Percentiles rank a stretch among this genome's conserved stretches.
These are phyloP conservation scores for Phytomonas sp. DNA, from an alignment of 208 protist species.

Conservation along the genomic window DNA sequence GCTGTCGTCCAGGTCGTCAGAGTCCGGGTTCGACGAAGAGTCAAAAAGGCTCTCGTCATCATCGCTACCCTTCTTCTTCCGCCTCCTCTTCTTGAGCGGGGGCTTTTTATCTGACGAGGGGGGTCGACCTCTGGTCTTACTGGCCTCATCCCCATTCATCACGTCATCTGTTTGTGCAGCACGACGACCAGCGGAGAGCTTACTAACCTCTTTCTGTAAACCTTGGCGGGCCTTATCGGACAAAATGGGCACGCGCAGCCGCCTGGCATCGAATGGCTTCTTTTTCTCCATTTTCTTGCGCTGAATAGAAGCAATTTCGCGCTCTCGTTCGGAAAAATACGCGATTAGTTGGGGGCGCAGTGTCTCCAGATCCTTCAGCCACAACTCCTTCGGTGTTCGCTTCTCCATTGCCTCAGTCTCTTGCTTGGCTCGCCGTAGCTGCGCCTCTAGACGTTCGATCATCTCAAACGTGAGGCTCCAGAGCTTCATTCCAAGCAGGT, in stretches of 20 bases:
- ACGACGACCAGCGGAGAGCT: conserved; percentile 6
- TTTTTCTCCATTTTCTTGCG: conserved; percentile 85
- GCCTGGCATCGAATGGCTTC: conserved; percentile 51
- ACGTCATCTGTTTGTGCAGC: conserved; percentile 1
- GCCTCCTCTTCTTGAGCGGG: conserved; percentile 16
- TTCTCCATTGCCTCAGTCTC: conserved; percentile 77
- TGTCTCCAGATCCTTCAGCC: conserved; percentile 76
- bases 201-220: conserved; percentile 46
- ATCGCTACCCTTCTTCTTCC: conserved; percentile 47
- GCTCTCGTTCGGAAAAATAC: conserved; percentile 52
- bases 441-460: conserved; percentile 86
- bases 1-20: conserved; percentile 21
- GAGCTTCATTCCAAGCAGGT: conserved; percentile 97
- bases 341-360: conserved; percentile 52
- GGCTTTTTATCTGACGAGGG: conserved; percentile 24
- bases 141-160: conserved; percentile 9
- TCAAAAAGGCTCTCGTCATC: conserved; percentile 27
- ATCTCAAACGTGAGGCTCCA: conserved; percentile 96
- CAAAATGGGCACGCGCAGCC: conserved; percentile 76
- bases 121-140: neutral
- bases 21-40: conserved; percentile 14
- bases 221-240: conserved; percentile 73
- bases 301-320: conserved; percentile 65
- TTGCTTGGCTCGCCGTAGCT: conserved; percentile 62
- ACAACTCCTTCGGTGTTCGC: conserved; percentile 80